phyloP scores from a whole-genome alignment of 768 basidiomycete species.

The Leccinum arenicola region DNA sequence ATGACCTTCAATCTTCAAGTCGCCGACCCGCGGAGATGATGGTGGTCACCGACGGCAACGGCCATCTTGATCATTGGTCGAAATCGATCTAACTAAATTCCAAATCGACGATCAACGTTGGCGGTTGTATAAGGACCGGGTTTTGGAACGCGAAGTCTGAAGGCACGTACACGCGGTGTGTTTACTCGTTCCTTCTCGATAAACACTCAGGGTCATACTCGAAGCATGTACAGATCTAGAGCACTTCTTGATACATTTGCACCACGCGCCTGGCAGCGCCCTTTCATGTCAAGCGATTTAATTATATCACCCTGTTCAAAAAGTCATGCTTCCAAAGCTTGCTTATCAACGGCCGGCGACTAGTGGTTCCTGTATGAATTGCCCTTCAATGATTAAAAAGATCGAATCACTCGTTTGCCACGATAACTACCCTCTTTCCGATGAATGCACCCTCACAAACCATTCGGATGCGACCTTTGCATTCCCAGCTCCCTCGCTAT shows the following conservation, averaged over 20 bases:
- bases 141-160: not conserved
- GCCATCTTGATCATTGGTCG: not conserved
- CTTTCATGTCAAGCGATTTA: too few relatives aligned
- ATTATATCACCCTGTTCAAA: too few relatives aligned
- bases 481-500: conserved; percentile 37
- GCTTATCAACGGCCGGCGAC: too few relatives aligned
- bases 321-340: too few relatives aligned
- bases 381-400: not conserved
- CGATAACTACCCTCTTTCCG: not conserved
- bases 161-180: not conserved
- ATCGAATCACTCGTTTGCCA: not conserved
- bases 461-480: not conserved
- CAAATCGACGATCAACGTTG: not conserved
- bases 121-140: not conserved
- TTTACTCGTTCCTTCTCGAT: not conserved
- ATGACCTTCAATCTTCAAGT: not conserved
- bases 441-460: not conserved
- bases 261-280: not conserved
- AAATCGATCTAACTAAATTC: conserved; percentile 13
- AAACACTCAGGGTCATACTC: too few relatives aligned
- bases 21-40: conserved; percentile 14
- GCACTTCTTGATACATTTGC: not conserved
- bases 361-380: too few relatives aligned
- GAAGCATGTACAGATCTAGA: too few relatives aligned
- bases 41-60: conserved; percentile 5